Evolutionary conservation across 2,329 filamentous ascomycete species (phyloP).

Genomic region (Bipolaris victoriae): DNA sequence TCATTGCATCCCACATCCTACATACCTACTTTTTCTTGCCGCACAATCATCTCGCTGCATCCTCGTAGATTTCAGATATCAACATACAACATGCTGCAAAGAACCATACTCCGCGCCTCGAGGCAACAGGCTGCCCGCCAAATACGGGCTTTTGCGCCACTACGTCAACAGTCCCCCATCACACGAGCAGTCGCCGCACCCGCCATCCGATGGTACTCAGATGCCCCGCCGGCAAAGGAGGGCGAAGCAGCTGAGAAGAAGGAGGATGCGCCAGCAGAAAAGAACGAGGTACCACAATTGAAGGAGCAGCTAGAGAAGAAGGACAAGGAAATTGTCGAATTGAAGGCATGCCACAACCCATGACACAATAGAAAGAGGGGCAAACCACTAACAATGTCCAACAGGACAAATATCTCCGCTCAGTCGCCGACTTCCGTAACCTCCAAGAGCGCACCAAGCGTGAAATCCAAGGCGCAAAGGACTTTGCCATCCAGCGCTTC

Average conservation of each 20-base stretch:
- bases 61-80: slow-evolving; percentile 7
- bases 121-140: slow-evolving; percentile 52
- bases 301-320: slow-evolving; percentile 74
- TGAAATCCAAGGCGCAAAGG: slow-evolving; percentile 83
- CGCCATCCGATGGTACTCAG: slow-evolving; percentile 54
- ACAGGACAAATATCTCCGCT: slow-evolving; percentile 93
- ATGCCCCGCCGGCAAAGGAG: slow-evolving; percentile 54
- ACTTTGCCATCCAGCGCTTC: slow-evolving; percentile 94
- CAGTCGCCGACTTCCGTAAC: slow-evolving; percentile 96
- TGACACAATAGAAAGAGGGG: neutral
- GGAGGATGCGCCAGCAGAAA: slow-evolving; percentile 50
- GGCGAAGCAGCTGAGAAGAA: slow-evolving; percentile 52
- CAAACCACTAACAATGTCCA: neutral
- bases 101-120: slow-evolving; percentile 57
- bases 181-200: slow-evolving; percentile 39
- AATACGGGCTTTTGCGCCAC: slow-evolving; percentile 49
- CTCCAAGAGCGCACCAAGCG: slow-evolving; percentile 93
- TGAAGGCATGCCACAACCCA: slow-evolving; percentile 70
- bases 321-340: slow-evolving; percentile 74
- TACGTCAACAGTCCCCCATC: slow-evolving; percentile 38
- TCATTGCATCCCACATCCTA: slow-evolving; percentile 22
- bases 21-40: slow-evolving; percentile 3
- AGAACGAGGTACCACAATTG: slow-evolving; percentile 43
- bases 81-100: slow-evolving; percentile 56
- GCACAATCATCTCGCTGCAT: neutral